Conservation (phyloP, 1,139 yeast species). For the Casaregolazyma suthepensis region DNA sequence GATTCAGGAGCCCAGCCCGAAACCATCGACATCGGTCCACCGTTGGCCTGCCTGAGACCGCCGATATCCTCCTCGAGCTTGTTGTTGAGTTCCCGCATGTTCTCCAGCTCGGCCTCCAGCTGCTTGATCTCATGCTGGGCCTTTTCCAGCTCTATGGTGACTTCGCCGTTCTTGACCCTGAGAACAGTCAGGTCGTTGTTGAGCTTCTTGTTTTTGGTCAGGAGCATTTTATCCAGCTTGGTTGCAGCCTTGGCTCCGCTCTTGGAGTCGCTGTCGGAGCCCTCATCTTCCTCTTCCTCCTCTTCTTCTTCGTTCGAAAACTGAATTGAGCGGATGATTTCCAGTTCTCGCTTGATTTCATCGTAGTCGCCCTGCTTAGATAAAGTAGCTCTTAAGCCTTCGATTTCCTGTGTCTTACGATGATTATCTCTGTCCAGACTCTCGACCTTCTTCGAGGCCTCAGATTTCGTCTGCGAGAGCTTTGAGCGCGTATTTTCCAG, state of each 20-base stretch:
- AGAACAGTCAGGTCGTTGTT: constrained; percentile 54
- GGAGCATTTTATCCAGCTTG: constrained; percentile 38
- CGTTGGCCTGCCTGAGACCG: constrained; percentile 23
- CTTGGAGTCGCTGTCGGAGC: constrained; percentile 9
- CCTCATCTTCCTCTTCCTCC: constrained; percentile 30
- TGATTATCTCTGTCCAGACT: constrained; percentile 42
- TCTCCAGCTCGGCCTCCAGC: constrained; percentile 39
- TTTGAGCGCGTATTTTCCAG: constrained; percentile 38
- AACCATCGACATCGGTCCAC: constrained; percentile 43
- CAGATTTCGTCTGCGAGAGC: constrained; percentile 14
- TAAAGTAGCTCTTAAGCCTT: constrained; percentile 47
- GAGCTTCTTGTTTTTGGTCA: constrained; percentile 55
- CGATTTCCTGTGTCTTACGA: constrained; percentile 47
- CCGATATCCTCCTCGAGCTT: constrained; percentile 68
- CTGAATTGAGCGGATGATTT: constrained; percentile 44
- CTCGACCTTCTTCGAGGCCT: constrained; percentile 36
- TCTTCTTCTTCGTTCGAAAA: constrained; percentile 13
- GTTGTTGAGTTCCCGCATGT: constrained; percentile 42
- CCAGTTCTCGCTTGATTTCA: constrained; percentile 68
- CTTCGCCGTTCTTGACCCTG: constrained; percentile 47
- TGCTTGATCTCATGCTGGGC: constrained; percentile 37
- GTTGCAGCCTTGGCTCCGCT: constrained; percentile 27
- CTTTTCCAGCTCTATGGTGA: constrained; percentile 35
- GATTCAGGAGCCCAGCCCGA: constrained; percentile 32
- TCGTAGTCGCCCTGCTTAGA: constrained; percentile 77